These are phyloP conservation scores for Globisporangium okanoganense DNA, from an alignment of 352 stramenopile genomes.

Conservation along the genomic window DNA sequence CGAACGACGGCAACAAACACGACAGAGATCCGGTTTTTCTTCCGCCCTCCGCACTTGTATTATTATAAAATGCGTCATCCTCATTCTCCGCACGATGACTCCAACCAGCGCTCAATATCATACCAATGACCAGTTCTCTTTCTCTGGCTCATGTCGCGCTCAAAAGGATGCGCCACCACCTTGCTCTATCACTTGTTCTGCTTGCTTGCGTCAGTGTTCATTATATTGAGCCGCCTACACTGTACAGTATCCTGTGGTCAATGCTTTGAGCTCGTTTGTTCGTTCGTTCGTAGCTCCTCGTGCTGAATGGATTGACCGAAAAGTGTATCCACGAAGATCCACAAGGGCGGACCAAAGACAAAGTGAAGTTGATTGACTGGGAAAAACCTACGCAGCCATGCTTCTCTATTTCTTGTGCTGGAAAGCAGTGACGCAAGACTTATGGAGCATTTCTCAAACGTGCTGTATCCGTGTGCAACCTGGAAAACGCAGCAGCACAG, in stretches of 20 bases:
- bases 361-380: neutral
- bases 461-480: too few species aligned
- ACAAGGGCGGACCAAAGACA: slow-evolving; percentile 3
- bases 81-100: neutral
- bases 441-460: neutral
- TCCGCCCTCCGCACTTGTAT: neutral
- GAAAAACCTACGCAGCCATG: neutral
- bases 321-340: neutral
- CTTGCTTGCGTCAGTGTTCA: neutral
- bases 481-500: neutral
- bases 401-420: neutral
- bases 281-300: neutral
- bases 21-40: slow-evolving; percentile 5
- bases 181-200: neutral
- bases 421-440: neutral
- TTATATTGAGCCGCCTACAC: too few species aligned
- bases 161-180: neutral
- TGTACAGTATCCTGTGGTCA: too few species aligned
- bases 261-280: neutral
- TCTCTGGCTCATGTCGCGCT: neutral
- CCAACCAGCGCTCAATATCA: neutral
- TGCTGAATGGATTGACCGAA: neutral
- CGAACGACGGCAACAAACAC: neutral
- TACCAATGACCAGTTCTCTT: neutral
- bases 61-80: neutral